Evolutionary conservation across 1,284 basidiomycete species (phyloP), one percentile per base, ranked within the genome.

Genomic region (Omphalotus olearius): DNA sequence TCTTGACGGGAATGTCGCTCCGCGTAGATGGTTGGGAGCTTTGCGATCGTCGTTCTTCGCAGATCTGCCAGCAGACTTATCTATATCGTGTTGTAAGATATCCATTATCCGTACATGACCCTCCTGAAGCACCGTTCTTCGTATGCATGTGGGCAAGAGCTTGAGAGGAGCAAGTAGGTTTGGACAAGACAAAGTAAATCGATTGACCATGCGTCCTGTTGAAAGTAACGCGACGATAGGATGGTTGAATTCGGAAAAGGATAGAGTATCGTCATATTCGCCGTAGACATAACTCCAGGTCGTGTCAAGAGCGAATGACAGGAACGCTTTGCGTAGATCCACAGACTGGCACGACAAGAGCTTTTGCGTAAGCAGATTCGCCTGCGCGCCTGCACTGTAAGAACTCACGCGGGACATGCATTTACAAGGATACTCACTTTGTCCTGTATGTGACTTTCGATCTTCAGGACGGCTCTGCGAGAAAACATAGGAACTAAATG

Each of bases 401-500:
- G 23, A 23, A 2, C 3, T 23, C 30, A 33, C 2, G 30, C 13
- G 7, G 2, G 3, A 33, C 13, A 33, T 33, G 30, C 30, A 13
- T 13, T 52, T 40, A 30, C 13, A 30, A 10, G 7, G 45, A 18
- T 7, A 45, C 59, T 33, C 14, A 63, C 63, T 39, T 50, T 56
- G 17, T 57, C 49, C 39, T 52, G 55, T 35, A 65, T 41, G 11
- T 60, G 9, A 17, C 55, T 17, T 36, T 65, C 59, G 28, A 62
- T 43, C 26, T 58, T 42, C 25, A 63, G 23, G 33, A 63, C 59
- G 6, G 60, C 54, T 20, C 56, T 52, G 23, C 64, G 57, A 1
- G 62, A 63, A 50, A 64, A 64, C 13, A 62, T 45, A 17, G 60
- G 59, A 13, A 42, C 50, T n/a, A 62, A 51, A 23, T 63, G 45